Base-by-base conservation (phyloP, 2,329 filamentous ascomycete species). In the Colletotrichum echinochloae region DNA sequence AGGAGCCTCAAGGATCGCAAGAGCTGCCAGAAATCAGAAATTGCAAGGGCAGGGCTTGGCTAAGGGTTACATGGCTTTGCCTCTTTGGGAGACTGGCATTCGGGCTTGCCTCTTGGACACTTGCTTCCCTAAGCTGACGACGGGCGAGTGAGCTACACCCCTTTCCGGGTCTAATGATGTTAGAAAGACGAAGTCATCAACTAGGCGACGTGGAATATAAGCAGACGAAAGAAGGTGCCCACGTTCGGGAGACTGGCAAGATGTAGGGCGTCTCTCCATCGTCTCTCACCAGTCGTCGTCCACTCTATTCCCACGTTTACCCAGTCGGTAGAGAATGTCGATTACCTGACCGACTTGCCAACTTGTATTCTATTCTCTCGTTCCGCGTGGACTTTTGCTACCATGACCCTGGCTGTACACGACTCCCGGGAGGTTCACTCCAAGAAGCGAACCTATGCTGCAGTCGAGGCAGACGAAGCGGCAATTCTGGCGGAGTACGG, bases 171-270 rank as follows among this genome's bases (percentile, higher is more conserved):
- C 18, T 18, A 48, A 56, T 6, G 26, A 11, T 28, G 41, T 33
- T n/a, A 5, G 18, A 7, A 35, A 16, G 23, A 30, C 20, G n/a
- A 46, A 20, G 7, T 52, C 16, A 37, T 26, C 28, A n/a, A 46
- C 30, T 39, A n/a, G 55, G 64, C 65, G 64, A 23, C 49, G 63
- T 37, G 30, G 14, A 35, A 66, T 46, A 62, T 56, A 70, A 66
- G 41, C 14, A 41, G 26, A n/a, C 46, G 23, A 18, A 37, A 30
- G 14, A n/a, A 39, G 46, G 44, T 59, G 18, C 28, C 2, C 18
- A 20, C 16, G 33, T 3, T 2, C 35, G 14, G 30, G 39, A 63
- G n/a, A 39, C 49, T 37, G 26, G 59, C 1, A 12, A 4, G n/a
- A n/a, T 33, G 12, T 5, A 39, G 23, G 18, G 8, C 9, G 9